Base-by-base conservation (phyloP, 768 basidiomycete genomes). In the Boletus rufocinnamomeus region DNA sequence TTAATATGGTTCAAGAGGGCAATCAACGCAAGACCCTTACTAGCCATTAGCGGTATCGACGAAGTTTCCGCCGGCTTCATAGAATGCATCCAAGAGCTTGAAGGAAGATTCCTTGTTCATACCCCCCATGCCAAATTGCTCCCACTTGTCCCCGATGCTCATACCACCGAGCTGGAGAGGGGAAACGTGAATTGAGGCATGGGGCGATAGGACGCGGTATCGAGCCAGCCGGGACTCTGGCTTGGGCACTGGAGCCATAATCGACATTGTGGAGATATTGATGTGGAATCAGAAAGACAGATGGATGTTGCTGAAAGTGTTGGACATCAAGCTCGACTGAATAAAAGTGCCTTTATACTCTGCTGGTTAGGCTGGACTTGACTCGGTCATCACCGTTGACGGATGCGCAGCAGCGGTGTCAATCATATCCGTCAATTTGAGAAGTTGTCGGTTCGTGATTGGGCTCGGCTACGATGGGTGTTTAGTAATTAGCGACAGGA, bases 161-260 rank as follows among this genome's bases (percentile, higher is more conserved):
- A 28, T 47, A 28, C 27, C 46, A n/a, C 46, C 46, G 27, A 47
- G 46, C 6, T 47, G 27, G 27, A 45, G 13, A 16, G 44, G 44
- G 23, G 44, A 45, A 8, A 47, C 46, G 17, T 47, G 46, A 2
- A 47, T 28, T 2, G 46, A 19, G 4, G 27, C 46, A n/a, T 28
- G 46, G 9, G 46, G 27, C 2, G 27, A 47, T 10, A 47, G 63
- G 13, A 63, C 46, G 64, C 30, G 30, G 30, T 30, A 30, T 30
- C 30, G 30, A 9, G 30, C 30, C 1, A 30, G 30, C 2, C 30
- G 30, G 0, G 66, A 69, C 1, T 49, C 16, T 1, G 75, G 75
- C 30, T 70, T 69, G 8, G 67, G 62, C 8, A 61, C 56, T 28
- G 72, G 62, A 4, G 9, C 30, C 50, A 43, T 7, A 17, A 50